Evolutionary conservation across 1,284 basidiomycete species (phyloP).

Genomic region (Apiotrichum brassicae): DNA sequence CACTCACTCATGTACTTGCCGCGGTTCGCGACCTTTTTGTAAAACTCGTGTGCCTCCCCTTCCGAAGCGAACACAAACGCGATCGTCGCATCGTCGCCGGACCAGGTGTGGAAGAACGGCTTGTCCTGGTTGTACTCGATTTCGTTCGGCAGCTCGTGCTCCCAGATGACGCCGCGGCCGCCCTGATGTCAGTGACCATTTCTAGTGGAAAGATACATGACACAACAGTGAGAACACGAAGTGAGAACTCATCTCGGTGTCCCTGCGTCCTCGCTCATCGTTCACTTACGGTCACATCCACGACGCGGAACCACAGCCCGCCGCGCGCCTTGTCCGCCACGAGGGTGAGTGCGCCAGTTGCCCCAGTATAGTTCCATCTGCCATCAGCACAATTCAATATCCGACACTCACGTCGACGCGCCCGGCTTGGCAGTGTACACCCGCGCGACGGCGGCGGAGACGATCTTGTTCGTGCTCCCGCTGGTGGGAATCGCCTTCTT

Average conservation of each 20-base stretch:
- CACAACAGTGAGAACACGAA: background rate
- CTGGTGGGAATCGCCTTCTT: slow-evolving; percentile 57
- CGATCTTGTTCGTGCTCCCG: slow-evolving; percentile 57
- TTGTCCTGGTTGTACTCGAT: slow-evolving; percentile 81
- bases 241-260: too few relatives aligned
- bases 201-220: too few relatives aligned
- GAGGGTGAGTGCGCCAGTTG: slow-evolving; percentile 76
- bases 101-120: slow-evolving; percentile 88
- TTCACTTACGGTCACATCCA: slow-evolving; percentile 59
- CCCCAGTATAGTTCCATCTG: slow-evolving; percentile 76
- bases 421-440: slow-evolving; percentile 61
- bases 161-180: slow-evolving; percentile 84
- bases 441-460: slow-evolving; percentile 68
- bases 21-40: slow-evolving; percentile 73
- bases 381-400: slow-evolving; percentile 1
- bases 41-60: slow-evolving; percentile 75
- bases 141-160: slow-evolving; percentile 82
- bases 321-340: slow-evolving; percentile 58
- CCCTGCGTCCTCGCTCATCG: background rate
- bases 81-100: slow-evolving; percentile 63
- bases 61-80: slow-evolving; percentile 88
- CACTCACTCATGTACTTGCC: slow-evolving; percentile 58
- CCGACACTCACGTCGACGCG: slow-evolving; percentile 27
- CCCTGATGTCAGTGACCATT: slow-evolving; percentile 48
- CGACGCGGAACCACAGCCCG: slow-evolving; percentile 63